Percentiles rank a stretch among this genome's conserved stretches.
These are phyloP conservation scores for Populus hybrid DNA, from an alignment of 441 rosid genomes.

Conservation along the genomic window DNA sequence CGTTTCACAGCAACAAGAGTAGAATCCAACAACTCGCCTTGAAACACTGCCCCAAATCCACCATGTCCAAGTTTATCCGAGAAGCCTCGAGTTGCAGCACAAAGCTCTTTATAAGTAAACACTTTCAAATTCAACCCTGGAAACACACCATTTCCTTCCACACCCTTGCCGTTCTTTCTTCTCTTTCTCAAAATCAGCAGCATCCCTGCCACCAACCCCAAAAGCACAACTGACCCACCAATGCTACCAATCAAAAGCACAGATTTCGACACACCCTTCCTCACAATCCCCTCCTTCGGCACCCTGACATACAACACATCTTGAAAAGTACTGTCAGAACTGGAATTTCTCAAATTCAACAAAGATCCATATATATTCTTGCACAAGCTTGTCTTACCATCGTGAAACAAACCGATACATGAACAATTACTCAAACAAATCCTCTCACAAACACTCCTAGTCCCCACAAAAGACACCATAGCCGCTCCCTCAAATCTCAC, in stretches of 20 bases:
- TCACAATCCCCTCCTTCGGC: constrained; percentile 28
- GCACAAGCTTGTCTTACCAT: constrained; percentile 43
- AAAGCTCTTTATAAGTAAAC: constrained; percentile 71
- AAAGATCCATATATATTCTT: constrained; percentile 52
- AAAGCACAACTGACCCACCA: constrained; percentile 46
- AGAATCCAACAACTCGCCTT: constrained; percentile 62
- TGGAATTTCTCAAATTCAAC: constrained; percentile 51
- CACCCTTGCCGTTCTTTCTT: constrained; percentile 35
- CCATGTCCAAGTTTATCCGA: constrained; percentile 79
- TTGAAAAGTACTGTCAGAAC: constrained; percentile 24
- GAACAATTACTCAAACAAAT: constrained; percentile 60
- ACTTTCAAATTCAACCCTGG: constrained; percentile 61
- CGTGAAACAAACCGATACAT: constrained; percentile 60
- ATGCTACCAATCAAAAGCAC: constrained; percentile 44
- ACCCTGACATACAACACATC: constrained; percentile 50
- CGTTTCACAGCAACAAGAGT: constrained; percentile 71
- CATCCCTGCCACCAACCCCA: constrained; percentile 32
- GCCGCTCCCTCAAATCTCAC: constrained; percentile 40
- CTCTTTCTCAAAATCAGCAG: constrained; percentile 38
- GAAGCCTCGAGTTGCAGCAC: constrained; percentile 53
- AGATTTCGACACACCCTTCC: constrained; percentile 34
- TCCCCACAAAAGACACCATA: constrained; percentile 32
- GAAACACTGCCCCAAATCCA: constrained; percentile 81
- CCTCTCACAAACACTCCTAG: constrained; percentile 46
- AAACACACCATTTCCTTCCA: constrained; percentile 40